A percentile compares a stretch with the other conserved stretches of the same genome.
These are phyloP conservation scores for Macrotyloma uniflorum DNA, from an alignment of 306 rosid species.

Conservation along the genomic window DNA sequence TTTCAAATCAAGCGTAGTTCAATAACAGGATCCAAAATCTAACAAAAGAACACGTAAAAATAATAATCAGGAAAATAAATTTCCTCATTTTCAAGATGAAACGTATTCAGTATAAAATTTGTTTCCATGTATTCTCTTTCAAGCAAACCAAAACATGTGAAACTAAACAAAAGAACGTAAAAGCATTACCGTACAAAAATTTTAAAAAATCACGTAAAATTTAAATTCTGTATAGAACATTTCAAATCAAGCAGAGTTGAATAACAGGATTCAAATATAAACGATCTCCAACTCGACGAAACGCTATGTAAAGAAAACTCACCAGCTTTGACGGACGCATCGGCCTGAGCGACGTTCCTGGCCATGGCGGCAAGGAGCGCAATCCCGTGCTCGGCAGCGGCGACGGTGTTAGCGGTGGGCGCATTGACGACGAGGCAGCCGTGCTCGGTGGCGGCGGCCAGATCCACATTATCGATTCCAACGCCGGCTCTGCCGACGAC, in stretches of 20 bases:
- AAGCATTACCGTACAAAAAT: background rate
- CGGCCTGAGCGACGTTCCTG: slow-evolving; percentile 94
- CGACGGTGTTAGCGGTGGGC: slow-evolving; percentile 95
- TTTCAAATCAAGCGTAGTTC: background rate
- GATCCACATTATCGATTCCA: slow-evolving; percentile 98
- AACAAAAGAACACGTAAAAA: background rate
- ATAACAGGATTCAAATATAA: background rate
- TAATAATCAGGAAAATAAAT: background rate
- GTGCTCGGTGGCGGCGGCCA: slow-evolving; percentile 96
- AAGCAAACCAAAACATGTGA: background rate
- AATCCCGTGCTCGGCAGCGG: slow-evolving; percentile 97
- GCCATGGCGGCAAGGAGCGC: slow-evolving; percentile 96
- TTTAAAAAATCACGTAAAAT: background rate
- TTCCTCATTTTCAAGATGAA: background rate
- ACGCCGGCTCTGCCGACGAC: slow-evolving; percentile 99
- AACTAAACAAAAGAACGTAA: slow-evolving; percentile 10
- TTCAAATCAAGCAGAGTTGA: background rate
- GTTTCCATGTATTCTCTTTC: background rate
- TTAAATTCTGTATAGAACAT: background rate
- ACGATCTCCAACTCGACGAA: background rate
- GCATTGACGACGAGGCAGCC: slow-evolving; percentile 97
- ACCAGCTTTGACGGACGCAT: slow-evolving; percentile 95
- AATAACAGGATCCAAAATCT: background rate
- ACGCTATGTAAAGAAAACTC: slow-evolving; percentile 25
- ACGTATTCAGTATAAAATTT: background rate